phyloP scores from a whole-genome alignment of 768 basidiomycete species.

The Tricholoma furcatifolium region DNA sequence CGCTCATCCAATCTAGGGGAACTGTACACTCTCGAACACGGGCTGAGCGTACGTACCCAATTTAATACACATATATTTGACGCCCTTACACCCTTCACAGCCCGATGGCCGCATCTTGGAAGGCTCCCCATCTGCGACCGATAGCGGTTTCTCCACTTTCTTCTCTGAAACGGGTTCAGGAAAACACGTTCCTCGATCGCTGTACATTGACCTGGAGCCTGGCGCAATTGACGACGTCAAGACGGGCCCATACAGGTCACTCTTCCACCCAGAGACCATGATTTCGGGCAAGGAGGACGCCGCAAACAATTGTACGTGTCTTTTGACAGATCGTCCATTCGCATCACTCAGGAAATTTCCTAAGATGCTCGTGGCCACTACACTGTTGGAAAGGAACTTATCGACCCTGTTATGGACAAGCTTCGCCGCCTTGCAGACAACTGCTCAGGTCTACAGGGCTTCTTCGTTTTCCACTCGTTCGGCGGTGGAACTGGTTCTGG shows the following conservation, averaged over 20 bases:
- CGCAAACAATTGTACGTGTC: conserved; percentile 88
- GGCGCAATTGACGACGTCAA: conserved; percentile 98
- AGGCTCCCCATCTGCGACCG: conserved; percentile 68
- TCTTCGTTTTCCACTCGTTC: conserved; percentile 99
- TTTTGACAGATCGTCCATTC: background rate
- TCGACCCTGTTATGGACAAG: conserved; percentile 97
- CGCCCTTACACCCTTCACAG: conserved; percentile 37
- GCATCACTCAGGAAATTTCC: background rate
- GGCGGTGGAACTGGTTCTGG: conserved; percentile 99
- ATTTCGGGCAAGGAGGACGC: conserved; percentile 99
- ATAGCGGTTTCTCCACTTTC: conserved; percentile 98
- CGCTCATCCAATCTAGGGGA: conserved; percentile 73
- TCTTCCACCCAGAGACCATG: conserved; percentile 99
- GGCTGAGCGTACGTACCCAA: conserved; percentile 76
- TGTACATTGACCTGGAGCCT: conserved; percentile 97
- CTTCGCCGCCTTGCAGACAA: conserved; percentile 96
- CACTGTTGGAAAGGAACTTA: conserved; percentile 97
- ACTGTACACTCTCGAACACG: conserved; percentile 98
- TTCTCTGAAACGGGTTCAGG: conserved; percentile 97
- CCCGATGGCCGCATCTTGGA: conserved; percentile 92
- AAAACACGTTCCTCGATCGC: conserved; percentile 95
- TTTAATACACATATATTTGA: conserved; percentile 16
- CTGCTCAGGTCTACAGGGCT: conserved; percentile 97
- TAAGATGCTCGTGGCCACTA: conserved; percentile 98
- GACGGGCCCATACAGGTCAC: conserved; percentile 90